Evolutionary conservation across 1,284 basidiomycete species (phyloP), one percentile per base, ranked within the genome.

Genomic region (Tilletia indica): DNA sequence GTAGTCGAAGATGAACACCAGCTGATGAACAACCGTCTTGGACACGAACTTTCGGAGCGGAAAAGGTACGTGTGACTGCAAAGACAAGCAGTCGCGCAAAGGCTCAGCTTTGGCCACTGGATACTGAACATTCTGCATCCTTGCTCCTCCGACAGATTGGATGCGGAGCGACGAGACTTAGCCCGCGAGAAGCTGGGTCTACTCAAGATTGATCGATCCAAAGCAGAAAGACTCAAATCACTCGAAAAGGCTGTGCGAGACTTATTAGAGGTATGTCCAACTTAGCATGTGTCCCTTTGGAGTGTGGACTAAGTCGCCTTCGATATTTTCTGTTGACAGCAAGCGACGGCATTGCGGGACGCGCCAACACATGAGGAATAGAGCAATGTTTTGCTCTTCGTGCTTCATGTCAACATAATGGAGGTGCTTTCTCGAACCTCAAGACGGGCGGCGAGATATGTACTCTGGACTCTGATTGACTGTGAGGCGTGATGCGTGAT

Each of bases 11-110:
- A 63, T 19, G 58, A 63, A 19, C 58, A 63, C 36, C 58, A 63
- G 4, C 58, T 63, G 58, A 63, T 31, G 25, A 16, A 21, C 2
- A 63, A 36, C 19, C 21, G 58, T 1, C 36, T 63, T 11, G 25
- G 36, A 19, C 58, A 63, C 58, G 58, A 63, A 31, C 58, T 63
- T 63, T 16, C 58, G 12, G 58, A 63, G 34, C 58, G 58, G 58
- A 8, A 63, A 63, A 63, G 58, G 58, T 63, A 38, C 58, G 58
- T 63, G 2, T 19, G 25, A 31, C 25, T 31, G 25, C 25, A 31
- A 31, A 31, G 25, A n/a, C 51, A n/a, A 19, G 6, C 51, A 12
- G 51, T 3, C n/a, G 51, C 42, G 51, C 51, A 4, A 54, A 54
- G 6, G 19, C 21, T 54, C 51, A 54, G 1, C 42, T 14, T 45